A percentile compares a stretch with the other conserved stretches of the same genome.
Conservation (phyloP, 2,329 filamentous ascomycete species). For the Ophiosphaerella korrae region DNA sequence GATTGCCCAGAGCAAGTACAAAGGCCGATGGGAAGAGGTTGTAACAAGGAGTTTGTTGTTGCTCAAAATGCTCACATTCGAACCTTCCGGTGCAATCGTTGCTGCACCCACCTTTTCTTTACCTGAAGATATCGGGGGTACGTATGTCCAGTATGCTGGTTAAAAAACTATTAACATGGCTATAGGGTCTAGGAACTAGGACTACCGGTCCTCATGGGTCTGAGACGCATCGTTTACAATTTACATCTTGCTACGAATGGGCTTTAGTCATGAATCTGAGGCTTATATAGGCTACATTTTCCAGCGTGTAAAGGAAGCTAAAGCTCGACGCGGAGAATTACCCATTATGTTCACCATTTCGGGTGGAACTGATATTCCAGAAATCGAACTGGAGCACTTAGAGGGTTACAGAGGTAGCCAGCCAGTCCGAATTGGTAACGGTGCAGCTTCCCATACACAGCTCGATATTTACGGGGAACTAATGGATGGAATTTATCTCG, state of each 20-base stretch:
- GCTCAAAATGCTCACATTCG: constrained; percentile 76
- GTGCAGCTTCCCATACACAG: constrained; percentile 75
- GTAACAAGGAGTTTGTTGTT: constrained; percentile 74
- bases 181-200: constrained; percentile 55
- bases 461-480: constrained; percentile 81
- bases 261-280: constrained; percentile 76
- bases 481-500: constrained; percentile 77
- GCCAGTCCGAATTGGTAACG: constrained; percentile 78
- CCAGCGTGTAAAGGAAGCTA: constrained; percentile 68
- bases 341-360: constrained; percentile 80
- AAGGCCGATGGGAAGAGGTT: constrained; percentile 73
- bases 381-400: constrained; percentile 70
- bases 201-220: constrained; percentile 80
- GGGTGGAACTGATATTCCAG: constrained; percentile 75
- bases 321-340: constrained; percentile 64
- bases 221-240: constrained; percentile 78
- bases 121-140: constrained; percentile 63
- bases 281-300: constrained; percentile 81
- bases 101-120: constrained; percentile 79
- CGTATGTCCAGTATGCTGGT: neutral
- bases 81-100: constrained; percentile 78
- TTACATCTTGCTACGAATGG: constrained; percentile 75
- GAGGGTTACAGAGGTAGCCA: constrained; percentile 73
- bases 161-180: no score
- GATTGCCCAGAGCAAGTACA: constrained; percentile 72